Base-by-base conservation (phyloP, 331 rosid species). In the Saraca asoca region DNA sequence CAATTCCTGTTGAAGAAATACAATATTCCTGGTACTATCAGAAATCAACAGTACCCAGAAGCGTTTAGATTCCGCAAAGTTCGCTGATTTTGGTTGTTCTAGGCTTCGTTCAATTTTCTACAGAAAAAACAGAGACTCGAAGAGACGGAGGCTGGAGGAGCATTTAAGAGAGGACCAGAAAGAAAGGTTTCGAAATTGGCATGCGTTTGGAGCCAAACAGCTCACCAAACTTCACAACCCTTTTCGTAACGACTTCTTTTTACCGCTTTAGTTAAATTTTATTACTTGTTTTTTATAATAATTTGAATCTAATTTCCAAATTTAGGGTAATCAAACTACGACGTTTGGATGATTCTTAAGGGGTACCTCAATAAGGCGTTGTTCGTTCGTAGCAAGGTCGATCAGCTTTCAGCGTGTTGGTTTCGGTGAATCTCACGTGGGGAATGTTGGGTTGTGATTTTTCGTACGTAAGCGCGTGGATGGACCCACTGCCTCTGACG, bases 381-480 rank as follows among this genome's bases (percentile, higher is more conserved):
- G n/a, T n/a, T n/a, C n/a, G n/a, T n/a, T n/a, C n/a, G n/a, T n/a
- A n/a, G n/a, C n/a, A n/a, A n/a, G n/a, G n/a, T n/a, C n/a, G n/a
- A n/a, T n/a, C 5, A 10, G 1, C 15, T 13, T 61, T 38, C 45
- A 66, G 75, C 11, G 63, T 49, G 1, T 78, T 57, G 79, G 19
- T 12, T 14, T n/a, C n/a, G n/a, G n/a, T 66, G 43, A 34, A 52
- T 19, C 37, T 19, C 56, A 44, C 45, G 68, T 57, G 63, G 66
- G n/a, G 4, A 37, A 0, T 52, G 78, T 64, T 48, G 64, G 49
- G 59, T 37, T 42, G 52, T 20, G 57, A 24, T 0, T 5, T 39
- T 56, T 62, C 59, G 49, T 10, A 34, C 55, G 81, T 64, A 75
- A 79, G 79, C 66, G 81, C 82, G 78, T 70, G 71, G 13, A 9